Base-by-base conservation (phyloP, 192 early-diverging fungal genomes). In the Podila minutissima region DNA sequence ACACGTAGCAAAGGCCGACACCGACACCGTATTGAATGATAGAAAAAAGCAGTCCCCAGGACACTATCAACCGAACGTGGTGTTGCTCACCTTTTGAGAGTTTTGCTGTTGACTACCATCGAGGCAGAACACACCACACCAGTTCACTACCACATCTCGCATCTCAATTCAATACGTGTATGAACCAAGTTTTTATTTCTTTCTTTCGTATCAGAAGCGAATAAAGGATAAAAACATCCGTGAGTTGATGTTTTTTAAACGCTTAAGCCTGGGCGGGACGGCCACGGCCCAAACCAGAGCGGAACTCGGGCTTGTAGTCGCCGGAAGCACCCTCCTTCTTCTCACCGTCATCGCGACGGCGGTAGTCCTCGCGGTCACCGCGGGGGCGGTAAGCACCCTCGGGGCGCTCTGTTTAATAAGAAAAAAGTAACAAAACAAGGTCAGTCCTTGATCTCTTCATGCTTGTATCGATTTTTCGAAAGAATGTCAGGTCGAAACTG, bases 271-370 rank as follows among this genome's bases (percentile, higher is more conserved):
- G 77, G 71, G 77, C 65, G 55, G 81, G 82, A 84, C 83, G 75
- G 72, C 95, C 92, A 89, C 94, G 93, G 84, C 95, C 95, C 82
- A 95, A 89, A 82, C 95, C 94, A 88, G 93, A 93, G 88, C 94
- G 93, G 95, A 99, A 99, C 88, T 97, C 96, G 71, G 98, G 97
- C 85, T 94, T 92, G 90, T 93, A 99, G 88, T 95, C 92, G 76
- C 94, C 95, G 72, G 93, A 90, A 72, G 95, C 94, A 70, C 92
- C 94, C 85, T 98, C 96, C 93, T 98, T 97, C 90, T 93, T 93
- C 83, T 89, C 89, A 86, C 87, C 91, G 67, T 90, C 88, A 84
- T 94, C 91, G 72, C 90, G 91, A 68, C 95, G 93, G 72, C 96
- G 90, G 88, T 97, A 97, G 85, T 93, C 93, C 74, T 92, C 94